Percentiles rank a stretch among this genome's conserved stretches.
Evolutionary conservation across 2,329 filamentous ascomycete species (phyloP).

Genomic region (Pseudovirgaria hyperparasitica): DNA sequence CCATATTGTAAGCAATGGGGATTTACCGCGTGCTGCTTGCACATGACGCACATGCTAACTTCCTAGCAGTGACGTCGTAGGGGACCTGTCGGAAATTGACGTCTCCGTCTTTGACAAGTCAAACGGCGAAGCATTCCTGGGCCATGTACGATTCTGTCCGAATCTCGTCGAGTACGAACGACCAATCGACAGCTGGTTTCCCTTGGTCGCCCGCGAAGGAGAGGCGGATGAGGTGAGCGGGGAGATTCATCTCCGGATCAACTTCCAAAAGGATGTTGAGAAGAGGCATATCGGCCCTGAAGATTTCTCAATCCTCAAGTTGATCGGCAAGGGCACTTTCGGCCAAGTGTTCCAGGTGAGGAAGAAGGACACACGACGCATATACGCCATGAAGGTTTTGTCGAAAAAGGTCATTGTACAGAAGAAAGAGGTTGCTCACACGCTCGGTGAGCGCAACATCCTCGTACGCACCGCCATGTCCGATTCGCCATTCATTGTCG

Average conservation of each 20-base stretch:
- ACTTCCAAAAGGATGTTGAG: constrained; percentile 67
- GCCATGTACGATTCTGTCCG: constrained; percentile 74
- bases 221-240: constrained; percentile 67
- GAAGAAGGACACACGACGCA: constrained; percentile 90
- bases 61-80: constrained; percentile 68
- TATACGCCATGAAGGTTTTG: constrained; percentile 98
- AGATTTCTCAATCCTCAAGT: constrained; percentile 89
- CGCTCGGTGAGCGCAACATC: constrained; percentile 92
- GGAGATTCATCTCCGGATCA: constrained; percentile 77
- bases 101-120: constrained; percentile 86
- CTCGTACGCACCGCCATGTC: constrained; percentile 90
- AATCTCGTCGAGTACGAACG: constrained; percentile 55
- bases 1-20: constrained; percentile 63
- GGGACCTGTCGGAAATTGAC: constrained; percentile 78
- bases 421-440: constrained; percentile 98
- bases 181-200: constrained; percentile 74
- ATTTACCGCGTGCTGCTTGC: constrained; percentile 1
- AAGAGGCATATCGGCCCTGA: constrained; percentile 88
- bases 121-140: constrained; percentile 79
- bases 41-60: constrained; percentile 10
- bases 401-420: constrained; percentile 99
- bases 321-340: constrained; percentile 97
- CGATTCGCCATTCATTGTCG: constrained; percentile 94
- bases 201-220: constrained; percentile 64
- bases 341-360: constrained; percentile 97